Evolutionary conservation across 768 basidiomycete genomes (phyloP).

Genomic region (Tylopilus intermedius): DNA sequence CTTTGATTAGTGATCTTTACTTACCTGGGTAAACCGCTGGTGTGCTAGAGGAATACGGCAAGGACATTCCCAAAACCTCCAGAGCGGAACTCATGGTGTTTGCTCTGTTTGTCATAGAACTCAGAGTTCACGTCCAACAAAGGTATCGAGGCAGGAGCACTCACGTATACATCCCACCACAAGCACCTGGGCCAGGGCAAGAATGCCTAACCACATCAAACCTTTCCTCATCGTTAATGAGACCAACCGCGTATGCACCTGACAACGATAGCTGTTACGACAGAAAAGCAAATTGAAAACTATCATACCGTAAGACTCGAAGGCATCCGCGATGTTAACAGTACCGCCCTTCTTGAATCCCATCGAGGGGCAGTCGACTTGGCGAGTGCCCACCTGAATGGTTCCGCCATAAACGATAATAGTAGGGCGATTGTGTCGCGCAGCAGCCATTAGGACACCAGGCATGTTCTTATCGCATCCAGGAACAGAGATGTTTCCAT

Average conservation of each 20-base stretch:
- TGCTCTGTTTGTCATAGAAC: slow-evolving; percentile 39
- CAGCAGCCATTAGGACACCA: slow-evolving; percentile 81
- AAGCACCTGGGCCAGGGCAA: slow-evolving; percentile 80
- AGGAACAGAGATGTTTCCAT: slow-evolving; percentile 81
- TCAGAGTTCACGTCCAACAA: background rate
- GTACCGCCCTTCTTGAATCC: slow-evolving; percentile 73
- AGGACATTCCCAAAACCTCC: slow-evolving; percentile 80
- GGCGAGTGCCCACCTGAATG: slow-evolving; percentile 71
- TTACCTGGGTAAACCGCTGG: slow-evolving; percentile 70
- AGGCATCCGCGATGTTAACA: slow-evolving; percentile 80
- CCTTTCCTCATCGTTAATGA: slow-evolving; percentile 74
- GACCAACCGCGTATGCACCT: slow-evolving; percentile 75
- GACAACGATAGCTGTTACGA: background rate
- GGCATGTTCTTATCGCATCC: slow-evolving; percentile 96
- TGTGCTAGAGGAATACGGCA: slow-evolving; percentile 73
- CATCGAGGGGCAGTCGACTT: slow-evolving; percentile 76
- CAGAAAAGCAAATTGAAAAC: background rate
- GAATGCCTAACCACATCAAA: slow-evolving; percentile 83
- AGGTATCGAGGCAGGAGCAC: slow-evolving; percentile 16
- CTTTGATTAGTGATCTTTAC: background rate
- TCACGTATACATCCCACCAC: slow-evolving; percentile 85
- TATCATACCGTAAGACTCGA: slow-evolving; percentile 70
- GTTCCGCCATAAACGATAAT: slow-evolving; percentile 86
- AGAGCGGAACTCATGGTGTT: slow-evolving; percentile 87
- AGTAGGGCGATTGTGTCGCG: slow-evolving; percentile 81